Evolutionary conservation across 495 filamentous ascomycete species (phyloP).

Genomic region (Talaromyces trachyspermus): DNA sequence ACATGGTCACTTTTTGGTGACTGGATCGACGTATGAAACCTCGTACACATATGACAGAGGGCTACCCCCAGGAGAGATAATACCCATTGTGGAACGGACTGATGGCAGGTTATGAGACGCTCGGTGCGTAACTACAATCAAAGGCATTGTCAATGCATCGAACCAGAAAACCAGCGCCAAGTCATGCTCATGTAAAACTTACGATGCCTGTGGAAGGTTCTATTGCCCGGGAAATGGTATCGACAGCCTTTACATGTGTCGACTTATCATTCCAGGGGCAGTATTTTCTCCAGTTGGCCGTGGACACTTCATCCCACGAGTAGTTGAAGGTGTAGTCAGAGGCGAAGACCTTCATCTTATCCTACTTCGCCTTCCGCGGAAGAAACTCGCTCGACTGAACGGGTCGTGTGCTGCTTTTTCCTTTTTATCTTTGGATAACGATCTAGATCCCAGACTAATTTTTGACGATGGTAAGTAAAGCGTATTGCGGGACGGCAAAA

Average conservation of each 20-base stretch:
- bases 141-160: conserved; percentile 1
- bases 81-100: conserved; percentile 84
- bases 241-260: conserved; percentile 88
- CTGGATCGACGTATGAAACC: conserved; percentile 85
- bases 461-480: too few relatives aligned
- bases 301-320: conserved; percentile 97
- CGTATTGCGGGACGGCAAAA: too few relatives aligned
- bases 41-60: conserved; percentile 82
- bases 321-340: conserved; percentile 86
- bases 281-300: conserved; percentile 98
- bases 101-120: conserved; percentile 90
- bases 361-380: conserved; percentile 6
- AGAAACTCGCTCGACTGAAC: not conserved
- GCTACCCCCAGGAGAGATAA: conserved; percentile 65
- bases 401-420: too few relatives aligned
- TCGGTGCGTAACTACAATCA: conserved; percentile 73
- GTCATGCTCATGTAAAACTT: conserved; percentile 23
- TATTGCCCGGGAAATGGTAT: conserved; percentile 76
- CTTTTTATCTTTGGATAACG: not conserved
- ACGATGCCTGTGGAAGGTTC: conserved; percentile 79
- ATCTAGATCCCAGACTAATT: too few relatives aligned
- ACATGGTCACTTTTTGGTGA: conserved; percentile 83
- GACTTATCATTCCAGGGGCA: conserved; percentile 96
- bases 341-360: conserved; percentile 86
- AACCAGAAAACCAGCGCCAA: not conserved